A percentile compares a stretch with the other conserved stretches of the same genome.
Evolutionary conservation across 768 basidiomycete species (phyloP).

Genomic region (Tulasnella calospora): DNA sequence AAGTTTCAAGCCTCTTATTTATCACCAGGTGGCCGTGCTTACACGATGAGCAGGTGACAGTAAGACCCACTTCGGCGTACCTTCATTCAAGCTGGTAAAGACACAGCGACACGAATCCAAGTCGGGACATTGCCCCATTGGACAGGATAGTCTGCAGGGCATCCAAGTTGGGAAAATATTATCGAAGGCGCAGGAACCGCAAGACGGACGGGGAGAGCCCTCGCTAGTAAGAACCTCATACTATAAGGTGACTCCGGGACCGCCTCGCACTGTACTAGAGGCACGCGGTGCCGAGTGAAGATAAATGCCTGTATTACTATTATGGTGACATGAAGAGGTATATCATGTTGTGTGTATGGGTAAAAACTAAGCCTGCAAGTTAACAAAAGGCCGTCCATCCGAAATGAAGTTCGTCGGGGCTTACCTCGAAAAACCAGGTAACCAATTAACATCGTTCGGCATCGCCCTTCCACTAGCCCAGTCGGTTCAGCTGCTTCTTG

Average conservation of each 20-base stretch:
- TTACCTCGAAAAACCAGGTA: neutral
- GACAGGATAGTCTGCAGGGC: neutral
- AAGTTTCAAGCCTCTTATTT: no score
- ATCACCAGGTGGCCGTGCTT: neutral
- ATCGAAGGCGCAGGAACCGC: neutral
- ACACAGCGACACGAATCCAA: no score
- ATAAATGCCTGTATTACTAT: neutral
- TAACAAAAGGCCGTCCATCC: neutral
- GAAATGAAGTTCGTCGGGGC: neutral
- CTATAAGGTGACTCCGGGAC: neutral
- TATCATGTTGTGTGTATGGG: neutral
- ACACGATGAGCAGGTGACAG: neutral
- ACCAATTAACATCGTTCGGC: neutral
- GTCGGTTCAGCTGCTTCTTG: constrained; percentile 74
- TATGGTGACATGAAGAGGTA: neutral
- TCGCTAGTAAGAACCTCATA: neutral
- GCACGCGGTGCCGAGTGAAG: neutral
- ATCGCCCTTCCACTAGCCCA: constrained; percentile 44
- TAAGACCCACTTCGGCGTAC: neutral
- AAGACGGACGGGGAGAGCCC: neutral
- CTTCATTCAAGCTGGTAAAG: neutral
- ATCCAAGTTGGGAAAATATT: neutral
- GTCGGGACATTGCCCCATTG: no score
- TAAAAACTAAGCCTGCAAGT: neutral
- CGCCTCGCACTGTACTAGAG: neutral